Conservation (phyloP, 441 rosid species). For the Daphne laureola region DNA sequence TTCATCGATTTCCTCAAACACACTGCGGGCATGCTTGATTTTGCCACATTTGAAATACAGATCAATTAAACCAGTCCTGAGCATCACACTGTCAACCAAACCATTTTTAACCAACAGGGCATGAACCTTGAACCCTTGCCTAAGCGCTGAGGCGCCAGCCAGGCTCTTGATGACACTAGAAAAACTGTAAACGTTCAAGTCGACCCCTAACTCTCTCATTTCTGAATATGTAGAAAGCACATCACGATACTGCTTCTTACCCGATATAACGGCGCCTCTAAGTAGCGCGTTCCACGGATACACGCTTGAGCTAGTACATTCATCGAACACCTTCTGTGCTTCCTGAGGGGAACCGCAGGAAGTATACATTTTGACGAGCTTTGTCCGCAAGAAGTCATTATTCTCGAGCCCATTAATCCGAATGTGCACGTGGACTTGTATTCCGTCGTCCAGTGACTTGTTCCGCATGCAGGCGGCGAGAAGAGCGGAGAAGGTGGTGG, state of each 20-base stretch:
- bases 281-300: conserved; percentile 80
- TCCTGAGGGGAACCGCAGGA: conserved; percentile 62
- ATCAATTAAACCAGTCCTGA: conserved; percentile 63
- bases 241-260: conserved; percentile 47
- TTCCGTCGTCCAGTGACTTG: conserved; percentile 48
- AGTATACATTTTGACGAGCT: conserved; percentile 63
- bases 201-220: conserved; percentile 59
- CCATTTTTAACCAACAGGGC: conserved; percentile 71
- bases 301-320: conserved; percentile 35
- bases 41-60: conserved; percentile 78
- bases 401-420: conserved; percentile 58
- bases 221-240: conserved; percentile 49
- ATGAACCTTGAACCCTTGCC: conserved; percentile 67
- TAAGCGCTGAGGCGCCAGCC: conserved; percentile 66
- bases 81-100: conserved; percentile 36
- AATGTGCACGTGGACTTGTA: conserved; percentile 54
- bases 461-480: conserved; percentile 66
- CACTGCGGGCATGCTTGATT: conserved; percentile 40
- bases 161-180: conserved; percentile 74
- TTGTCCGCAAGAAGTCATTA: conserved; percentile 55
- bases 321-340: conserved; percentile 58
- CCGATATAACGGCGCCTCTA: conserved; percentile 69
- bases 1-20: conserved; percentile 57
- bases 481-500: conserved; percentile 67
- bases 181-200: conserved; percentile 62